phyloP scores from a whole-genome alignment of 495 filamentous ascomycete species.

The Podospora tetraspora region DNA sequence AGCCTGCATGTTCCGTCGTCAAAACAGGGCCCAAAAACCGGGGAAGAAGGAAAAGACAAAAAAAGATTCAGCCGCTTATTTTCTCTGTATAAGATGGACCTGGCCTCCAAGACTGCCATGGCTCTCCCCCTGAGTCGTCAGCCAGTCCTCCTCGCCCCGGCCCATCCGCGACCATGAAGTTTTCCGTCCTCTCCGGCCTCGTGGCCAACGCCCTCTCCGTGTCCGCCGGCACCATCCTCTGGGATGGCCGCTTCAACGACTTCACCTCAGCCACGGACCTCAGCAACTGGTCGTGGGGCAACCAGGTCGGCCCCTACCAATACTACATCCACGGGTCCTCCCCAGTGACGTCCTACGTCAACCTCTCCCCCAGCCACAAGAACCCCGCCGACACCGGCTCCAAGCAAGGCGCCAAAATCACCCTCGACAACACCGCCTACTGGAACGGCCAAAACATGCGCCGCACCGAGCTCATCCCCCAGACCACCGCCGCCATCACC shows the following conservation, averaged over 20 bases:
- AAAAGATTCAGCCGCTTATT: not conserved
- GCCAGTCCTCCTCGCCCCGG: not conserved
- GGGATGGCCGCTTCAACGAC: slow-evolving; percentile 61
- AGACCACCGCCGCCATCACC: slow-evolving; percentile 59
- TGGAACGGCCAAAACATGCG: slow-evolving; percentile 56
- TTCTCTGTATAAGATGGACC: not conserved
- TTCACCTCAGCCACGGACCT: slow-evolving; percentile 46
- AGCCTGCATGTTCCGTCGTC: not conserved
- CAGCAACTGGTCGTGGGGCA: slow-evolving; percentile 60
- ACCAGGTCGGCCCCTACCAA: slow-evolving; percentile 62
- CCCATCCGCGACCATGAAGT: slow-evolving; percentile 23
- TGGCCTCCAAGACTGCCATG: not conserved
- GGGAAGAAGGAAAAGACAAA: not conserved
- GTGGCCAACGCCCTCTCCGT: slow-evolving; percentile 22
- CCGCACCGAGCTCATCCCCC: slow-evolving; percentile 60
- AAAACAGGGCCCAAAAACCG: not conserved
- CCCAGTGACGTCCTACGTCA: slow-evolving; percentile 53
- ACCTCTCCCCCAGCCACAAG: slow-evolving; percentile 51
- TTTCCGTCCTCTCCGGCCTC: slow-evolving; percentile 21
- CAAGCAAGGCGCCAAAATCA: slow-evolving; percentile 62
- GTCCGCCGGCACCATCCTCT: slow-evolving; percentile 45
- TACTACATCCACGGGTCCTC: slow-evolving; percentile 67
- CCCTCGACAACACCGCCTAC: slow-evolving; percentile 58
- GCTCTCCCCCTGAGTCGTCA: not conserved
- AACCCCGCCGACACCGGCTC: slow-evolving; percentile 61